phyloP scores from a whole-genome alignment of 495 filamentous ascomycete species.

The Lasiosphaeriaceae sp. region DNA sequence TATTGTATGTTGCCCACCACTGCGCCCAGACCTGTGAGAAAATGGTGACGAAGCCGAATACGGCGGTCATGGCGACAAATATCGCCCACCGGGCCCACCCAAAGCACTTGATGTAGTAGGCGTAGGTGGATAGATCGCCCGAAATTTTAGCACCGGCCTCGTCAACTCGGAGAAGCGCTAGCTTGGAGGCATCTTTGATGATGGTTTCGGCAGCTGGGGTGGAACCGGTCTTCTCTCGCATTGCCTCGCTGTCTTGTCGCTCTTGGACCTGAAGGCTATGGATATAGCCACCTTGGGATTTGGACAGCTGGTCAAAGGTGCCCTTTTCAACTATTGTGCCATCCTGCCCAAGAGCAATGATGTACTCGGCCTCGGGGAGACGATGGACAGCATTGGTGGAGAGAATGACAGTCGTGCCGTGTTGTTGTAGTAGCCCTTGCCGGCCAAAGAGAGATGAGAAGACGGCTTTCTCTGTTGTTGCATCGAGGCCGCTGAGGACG shows the following conservation, averaged over 20 bases:
- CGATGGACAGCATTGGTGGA: conserved; percentile 34
- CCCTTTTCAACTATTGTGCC: conserved; percentile 43
- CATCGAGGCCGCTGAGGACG: conserved; percentile 52
- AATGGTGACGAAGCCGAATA: no score
- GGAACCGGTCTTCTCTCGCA: not conserved
- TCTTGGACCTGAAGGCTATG: conserved; percentile 7
- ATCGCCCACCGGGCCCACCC: no score
- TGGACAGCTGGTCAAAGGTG: conserved; percentile 22
- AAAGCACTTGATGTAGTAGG: no score
- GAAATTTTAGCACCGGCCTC: no score
- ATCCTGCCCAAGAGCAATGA: conserved; percentile 37
- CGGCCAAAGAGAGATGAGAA: conserved; percentile 50
- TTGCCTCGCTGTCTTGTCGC: not conserved
- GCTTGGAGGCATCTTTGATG: not conserved
- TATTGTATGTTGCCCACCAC: no score
- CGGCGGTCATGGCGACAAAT: no score
- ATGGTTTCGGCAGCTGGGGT: not conserved
- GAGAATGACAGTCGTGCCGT: conserved; percentile 49
- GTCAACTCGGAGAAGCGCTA: no score
- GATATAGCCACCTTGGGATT: conserved; percentile 13
- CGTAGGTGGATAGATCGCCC: no score
- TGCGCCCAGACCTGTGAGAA: no score
- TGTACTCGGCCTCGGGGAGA: conserved; percentile 42
- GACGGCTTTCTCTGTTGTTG: conserved; percentile 18
- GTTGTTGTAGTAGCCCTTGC: conserved; percentile 50